Conservation (phyloP, 225 moss, liverwort and hornwort genomes). For the Takakia lepidozioides region DNA sequence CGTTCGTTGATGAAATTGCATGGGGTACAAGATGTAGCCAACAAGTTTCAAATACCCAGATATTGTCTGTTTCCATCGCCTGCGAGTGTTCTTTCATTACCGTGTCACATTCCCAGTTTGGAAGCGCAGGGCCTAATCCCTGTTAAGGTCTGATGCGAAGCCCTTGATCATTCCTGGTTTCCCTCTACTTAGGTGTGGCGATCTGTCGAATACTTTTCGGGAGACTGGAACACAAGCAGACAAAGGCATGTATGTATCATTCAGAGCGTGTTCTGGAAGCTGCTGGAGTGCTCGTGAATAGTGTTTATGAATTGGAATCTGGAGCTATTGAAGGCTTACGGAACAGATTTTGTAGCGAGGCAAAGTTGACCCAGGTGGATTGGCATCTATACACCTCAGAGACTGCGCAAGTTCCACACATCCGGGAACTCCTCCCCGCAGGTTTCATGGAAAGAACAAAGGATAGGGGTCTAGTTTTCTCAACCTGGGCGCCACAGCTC, state of each 20-base stretch:
- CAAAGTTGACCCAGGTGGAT: slow-evolving; percentile 3
- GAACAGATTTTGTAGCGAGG: background rate
- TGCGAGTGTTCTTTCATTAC: slow-evolving; percentile 8
- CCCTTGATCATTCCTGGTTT: slow-evolving; percentile 23
- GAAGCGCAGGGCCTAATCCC: slow-evolving; percentile 21
- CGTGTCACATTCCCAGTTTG: slow-evolving; percentile 31
- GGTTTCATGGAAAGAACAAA: slow-evolving; percentile 30
- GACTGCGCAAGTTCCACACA: background rate
- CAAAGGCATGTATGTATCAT: slow-evolving; percentile 16
- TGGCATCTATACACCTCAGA: background rate
- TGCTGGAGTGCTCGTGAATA: slow-evolving; percentile 43
- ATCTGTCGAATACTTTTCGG: slow-evolving; percentile 35
- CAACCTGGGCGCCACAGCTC: slow-evolving; percentile 14
- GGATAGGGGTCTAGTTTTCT: slow-evolving; percentile 11
- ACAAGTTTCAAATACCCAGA: no score
- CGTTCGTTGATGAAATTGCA: no score
- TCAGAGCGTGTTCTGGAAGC: slow-evolving; percentile 16
- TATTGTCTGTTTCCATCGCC: no score
- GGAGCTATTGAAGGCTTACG: slow-evolving; percentile 12
- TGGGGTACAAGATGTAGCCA: no score
- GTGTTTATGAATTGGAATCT: slow-evolving; percentile 26
- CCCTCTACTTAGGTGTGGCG: slow-evolving; percentile 18
- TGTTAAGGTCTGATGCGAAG: background rate
- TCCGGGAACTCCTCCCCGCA: slow-evolving; percentile 11
- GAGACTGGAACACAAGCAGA: background rate